Evolutionary conservation across 768 basidiomycete genomes (phyloP), one percentile per base, ranked within the genome.

Genomic region (Cystofilobasidium capitatum): DNA sequence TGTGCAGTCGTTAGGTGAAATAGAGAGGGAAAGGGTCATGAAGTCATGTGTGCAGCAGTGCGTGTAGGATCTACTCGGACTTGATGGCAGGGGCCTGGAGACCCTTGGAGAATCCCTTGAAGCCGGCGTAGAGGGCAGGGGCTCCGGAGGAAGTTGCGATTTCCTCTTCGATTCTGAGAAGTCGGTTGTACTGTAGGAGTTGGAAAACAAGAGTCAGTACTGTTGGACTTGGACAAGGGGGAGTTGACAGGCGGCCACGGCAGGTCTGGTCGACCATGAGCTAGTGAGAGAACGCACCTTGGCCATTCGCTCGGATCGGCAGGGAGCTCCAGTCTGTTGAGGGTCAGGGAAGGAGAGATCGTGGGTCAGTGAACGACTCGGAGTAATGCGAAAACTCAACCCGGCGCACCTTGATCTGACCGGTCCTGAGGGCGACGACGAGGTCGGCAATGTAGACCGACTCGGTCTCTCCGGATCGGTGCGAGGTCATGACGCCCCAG

Each of bases 401-500:
- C 3, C 49, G 44, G 54, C 31, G 24, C 31, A 54, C 31, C 49
- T 40, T 49, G 62, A 67, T 60, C 68, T 69, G 61, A 67, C 75
- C 76, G 54, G 77, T 78, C 68, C 69, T 71, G 72, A 97, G 89
- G 58, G 89, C 96, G 73, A 98, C 92, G 70, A 86, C 85, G 72
- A 97, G 86, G 79, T 97, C 92, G 70, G 93, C 91, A 74, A 98
- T 97, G 79, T 91, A 82, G 64, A 91, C 93, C 81, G 91, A 92
- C 81, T 64, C 58, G 58, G 69, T 66, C 68, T 98, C 83, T 97
- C 94, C 94, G 72, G 88, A 91, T 72, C 96, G 92, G 84, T 98
- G 96, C 62, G 93, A 97, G 79, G 94, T 87, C 96, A 99, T 99
- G 80, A 97, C 89, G 78, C 92, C 93, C 96, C 96, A 99, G 64